These are phyloP conservation scores for Dissoconium aciculare DNA, from an alignment of 2,329 filamentous ascomycete species.

Conservation along the genomic window DNA sequence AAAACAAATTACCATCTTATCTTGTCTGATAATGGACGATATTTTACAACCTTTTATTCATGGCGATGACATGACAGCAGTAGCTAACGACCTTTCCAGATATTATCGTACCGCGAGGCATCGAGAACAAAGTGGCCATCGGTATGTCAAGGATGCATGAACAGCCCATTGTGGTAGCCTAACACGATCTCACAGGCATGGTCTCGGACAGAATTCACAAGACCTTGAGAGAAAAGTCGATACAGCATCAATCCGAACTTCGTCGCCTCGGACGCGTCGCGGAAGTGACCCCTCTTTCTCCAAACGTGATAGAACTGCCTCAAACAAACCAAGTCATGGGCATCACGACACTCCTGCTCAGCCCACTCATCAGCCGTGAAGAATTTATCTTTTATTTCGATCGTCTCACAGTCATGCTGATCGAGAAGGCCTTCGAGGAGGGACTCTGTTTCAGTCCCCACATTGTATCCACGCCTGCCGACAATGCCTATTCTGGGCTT, in stretches of 20 bases:
- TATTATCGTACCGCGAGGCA: slow-evolving; percentile 85
- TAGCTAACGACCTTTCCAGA: too few species aligned
- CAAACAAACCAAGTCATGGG: slow-evolving; percentile 67
- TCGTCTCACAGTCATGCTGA: slow-evolving; percentile 64
- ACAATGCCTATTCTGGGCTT: slow-evolving; percentile 56
- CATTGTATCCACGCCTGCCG: slow-evolving; percentile 52
- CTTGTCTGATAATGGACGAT: slow-evolving; percentile 22
- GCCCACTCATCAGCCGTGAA: slow-evolving; percentile 62
- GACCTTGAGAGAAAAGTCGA: slow-evolving; percentile 74
- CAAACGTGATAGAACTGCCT: slow-evolving; percentile 58
- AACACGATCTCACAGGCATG: slow-evolving; percentile 50
- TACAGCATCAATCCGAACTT: slow-evolving; percentile 64
- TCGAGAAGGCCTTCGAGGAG: slow-evolving; percentile 64
- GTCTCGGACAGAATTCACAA: slow-evolving; percentile 85
- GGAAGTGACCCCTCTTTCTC: slow-evolving; percentile 56
- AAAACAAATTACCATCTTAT: slow-evolving; percentile 25
- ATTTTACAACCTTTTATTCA: too few species aligned
- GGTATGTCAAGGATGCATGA: slow-evolving; percentile 13
- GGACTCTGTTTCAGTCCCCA: slow-evolving; percentile 53
- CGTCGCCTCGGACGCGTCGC: slow-evolving; percentile 54
- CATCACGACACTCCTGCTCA: slow-evolving; percentile 82
- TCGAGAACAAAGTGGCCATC: slow-evolving; percentile 89
- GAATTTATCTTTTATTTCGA: slow-evolving; percentile 99
- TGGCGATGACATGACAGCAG: too few species aligned
- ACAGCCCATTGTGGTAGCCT: too few species aligned